Percentiles rank a stretch among this genome's conserved stretches.
Conservation (phyloP, 805 yeast genomes). For the Ogataea ramenticola region DNA sequence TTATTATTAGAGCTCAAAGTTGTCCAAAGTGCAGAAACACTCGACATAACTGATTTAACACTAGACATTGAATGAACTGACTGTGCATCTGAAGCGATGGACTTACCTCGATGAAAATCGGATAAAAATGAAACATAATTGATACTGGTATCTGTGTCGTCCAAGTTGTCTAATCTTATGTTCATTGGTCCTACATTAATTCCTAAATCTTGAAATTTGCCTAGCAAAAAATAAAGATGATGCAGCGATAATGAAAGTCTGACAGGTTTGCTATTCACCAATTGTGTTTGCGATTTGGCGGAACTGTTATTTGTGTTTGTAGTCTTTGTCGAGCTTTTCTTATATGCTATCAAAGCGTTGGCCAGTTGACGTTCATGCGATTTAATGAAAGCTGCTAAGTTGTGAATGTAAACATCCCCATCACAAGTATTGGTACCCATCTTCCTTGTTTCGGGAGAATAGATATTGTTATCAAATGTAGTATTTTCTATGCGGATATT, state of each 20-base stretch:
- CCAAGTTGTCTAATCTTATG: slow-evolving; percentile 50
- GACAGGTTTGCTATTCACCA: slow-evolving; percentile 36
- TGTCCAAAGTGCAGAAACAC: slow-evolving; percentile 35
- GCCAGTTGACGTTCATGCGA: slow-evolving; percentile 54
- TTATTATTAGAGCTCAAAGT: slow-evolving; percentile 30
- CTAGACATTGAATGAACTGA: slow-evolving; percentile 55
- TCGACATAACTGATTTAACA: slow-evolving; percentile 45
- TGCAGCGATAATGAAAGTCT: slow-evolving; percentile 54
- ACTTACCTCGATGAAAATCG: slow-evolving; percentile 37
- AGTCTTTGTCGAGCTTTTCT: slow-evolving; percentile 25
- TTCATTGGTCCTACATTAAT: slow-evolving; percentile 55
- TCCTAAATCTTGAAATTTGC: slow-evolving; percentile 42
- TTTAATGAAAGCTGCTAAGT: slow-evolving; percentile 44
- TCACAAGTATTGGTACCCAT: slow-evolving; percentile 33
- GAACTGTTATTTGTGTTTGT: slow-evolving; percentile 3
- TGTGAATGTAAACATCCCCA: slow-evolving; percentile 51
- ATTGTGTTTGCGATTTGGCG: slow-evolving; percentile 3
- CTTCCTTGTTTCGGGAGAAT: background rate
- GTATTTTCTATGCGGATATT: too few relatives aligned
- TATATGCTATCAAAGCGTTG: slow-evolving; percentile 48
- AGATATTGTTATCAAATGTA: too few relatives aligned
- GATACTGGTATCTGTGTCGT: slow-evolving; percentile 41
- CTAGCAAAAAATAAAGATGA: slow-evolving; percentile 56
- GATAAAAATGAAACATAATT: slow-evolving; percentile 52
- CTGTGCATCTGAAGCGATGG: slow-evolving; percentile 27